phyloP scores from a whole-genome alignment of 129 eudicot species.

The Ambrosia trifida region DNA sequence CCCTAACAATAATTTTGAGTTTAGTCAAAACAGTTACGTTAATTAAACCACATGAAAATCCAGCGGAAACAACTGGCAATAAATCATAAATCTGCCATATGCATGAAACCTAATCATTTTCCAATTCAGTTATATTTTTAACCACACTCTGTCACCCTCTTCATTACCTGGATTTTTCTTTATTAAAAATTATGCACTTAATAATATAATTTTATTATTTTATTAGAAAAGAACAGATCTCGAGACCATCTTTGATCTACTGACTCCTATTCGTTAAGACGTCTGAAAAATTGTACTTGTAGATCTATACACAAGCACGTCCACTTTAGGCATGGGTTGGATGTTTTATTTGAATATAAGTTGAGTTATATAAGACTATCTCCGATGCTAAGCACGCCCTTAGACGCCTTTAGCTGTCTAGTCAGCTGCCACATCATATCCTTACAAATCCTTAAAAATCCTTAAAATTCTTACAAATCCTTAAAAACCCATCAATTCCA shows the following conservation, averaged over 20 bases:
- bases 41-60: conserved; percentile 34
- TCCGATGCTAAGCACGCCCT: too few species aligned
- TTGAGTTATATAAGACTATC: too few species aligned
- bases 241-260: not conserved
- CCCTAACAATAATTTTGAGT: too few species aligned
- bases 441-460: too few species aligned
- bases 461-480: too few species aligned
- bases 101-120: conserved; percentile 30
- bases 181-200: not conserved
- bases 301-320: not conserved
- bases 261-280: not conserved
- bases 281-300: not conserved
- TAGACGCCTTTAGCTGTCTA: too few species aligned
- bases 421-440: too few species aligned
- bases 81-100: conserved; percentile 29
- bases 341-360: too few species aligned
- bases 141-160: conserved; percentile 4
- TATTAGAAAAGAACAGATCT: conserved; percentile 18
- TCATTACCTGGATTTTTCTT: conserved; percentile 14
- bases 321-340: too few species aligned
- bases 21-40: not conserved
- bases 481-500: too few species aligned
- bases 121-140: conserved; percentile 16
- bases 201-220: not conserved
- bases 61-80: conserved; percentile 43